Evolutionary conservation across 163 green algal species (phyloP).

Genomic region (Coccomyxa subellipsoidea): DNA sequence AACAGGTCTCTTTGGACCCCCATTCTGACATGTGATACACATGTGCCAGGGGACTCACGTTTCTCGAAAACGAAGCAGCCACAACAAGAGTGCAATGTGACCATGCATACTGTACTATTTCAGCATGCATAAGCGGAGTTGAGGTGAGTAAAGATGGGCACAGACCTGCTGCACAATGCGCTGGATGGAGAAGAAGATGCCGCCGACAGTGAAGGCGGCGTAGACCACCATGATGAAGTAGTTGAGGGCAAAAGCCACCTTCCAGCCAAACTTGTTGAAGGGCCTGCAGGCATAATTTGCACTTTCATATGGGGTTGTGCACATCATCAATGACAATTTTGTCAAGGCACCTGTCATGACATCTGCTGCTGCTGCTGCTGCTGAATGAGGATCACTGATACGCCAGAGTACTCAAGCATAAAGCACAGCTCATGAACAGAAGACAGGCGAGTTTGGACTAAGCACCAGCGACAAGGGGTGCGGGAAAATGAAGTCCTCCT

Average conservation of each 20-base stretch:
- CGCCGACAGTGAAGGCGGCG: neutral
- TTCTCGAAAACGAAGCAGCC: too few species aligned
- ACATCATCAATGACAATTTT: neutral
- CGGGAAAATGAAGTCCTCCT: neutral
- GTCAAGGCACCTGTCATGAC: too few species aligned
- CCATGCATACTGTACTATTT: neutral
- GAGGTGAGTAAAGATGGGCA: neutral
- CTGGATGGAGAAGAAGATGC: slow-evolving; percentile 6
- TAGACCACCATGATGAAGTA: neutral
- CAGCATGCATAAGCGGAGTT: neutral
- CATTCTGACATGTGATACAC: too few species aligned
- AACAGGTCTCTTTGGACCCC: too few species aligned
- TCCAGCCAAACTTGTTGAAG: neutral
- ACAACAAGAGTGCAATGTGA: neutral
- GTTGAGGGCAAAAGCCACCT: neutral
- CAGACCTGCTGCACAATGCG: neutral
- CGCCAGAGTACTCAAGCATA: too few species aligned
- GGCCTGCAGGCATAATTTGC: neutral
- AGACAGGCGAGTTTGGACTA: neutral
- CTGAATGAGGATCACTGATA: neutral
- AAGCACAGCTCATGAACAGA: neutral
- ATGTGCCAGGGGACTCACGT: too few species aligned
- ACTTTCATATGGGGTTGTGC: neutral
- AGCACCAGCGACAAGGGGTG: neutral
- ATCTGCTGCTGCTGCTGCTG: too few species aligned